phyloP scores from a whole-genome alignment of 352 stramenopile genomes.

The Pythium vanterpoolii region DNA sequence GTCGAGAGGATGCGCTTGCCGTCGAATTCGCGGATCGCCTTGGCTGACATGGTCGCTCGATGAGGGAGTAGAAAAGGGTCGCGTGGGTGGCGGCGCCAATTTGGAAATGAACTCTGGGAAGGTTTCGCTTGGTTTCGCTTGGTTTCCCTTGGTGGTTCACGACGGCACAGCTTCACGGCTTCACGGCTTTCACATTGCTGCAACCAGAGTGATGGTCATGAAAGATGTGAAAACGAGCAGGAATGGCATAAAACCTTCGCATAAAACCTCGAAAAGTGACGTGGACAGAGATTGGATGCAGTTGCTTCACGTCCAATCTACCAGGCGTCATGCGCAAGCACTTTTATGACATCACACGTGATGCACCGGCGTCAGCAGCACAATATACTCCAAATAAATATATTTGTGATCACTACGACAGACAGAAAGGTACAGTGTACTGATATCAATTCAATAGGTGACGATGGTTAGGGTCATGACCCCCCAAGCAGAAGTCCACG shows the following conservation, averaged over 20 bases:
- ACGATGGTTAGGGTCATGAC: not conserved
- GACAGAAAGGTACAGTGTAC: not conserved
- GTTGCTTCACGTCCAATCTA: conserved; percentile 2
- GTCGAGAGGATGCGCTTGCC: conserved; percentile 92
- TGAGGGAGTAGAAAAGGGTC: not conserved
- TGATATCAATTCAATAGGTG: not conserved
- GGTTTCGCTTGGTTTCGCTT: too few relatives aligned
- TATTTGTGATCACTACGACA: too few relatives aligned
- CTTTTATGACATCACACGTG: conserved; percentile 27
- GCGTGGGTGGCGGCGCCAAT: conserved; percentile 16
- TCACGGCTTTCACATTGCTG: conserved; percentile 4
- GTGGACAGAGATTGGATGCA: conserved; percentile 1
- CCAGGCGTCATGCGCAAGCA: conserved; percentile 12
- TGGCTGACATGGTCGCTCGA: conserved; percentile 86
- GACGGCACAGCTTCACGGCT: not conserved
- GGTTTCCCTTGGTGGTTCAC: not conserved
- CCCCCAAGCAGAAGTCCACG: conserved; percentile 21
- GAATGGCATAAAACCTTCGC: conserved; percentile 14
- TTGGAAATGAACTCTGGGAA: conserved; percentile 8
- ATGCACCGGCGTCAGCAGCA: conserved; percentile 20
- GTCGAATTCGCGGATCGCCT: conserved; percentile 95
- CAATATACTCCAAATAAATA: conserved; percentile 1
- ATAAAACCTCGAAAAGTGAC: conserved; percentile 16
- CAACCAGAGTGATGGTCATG: conserved; percentile 17
- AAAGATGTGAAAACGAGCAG: too few relatives aligned